Evolutionary conservation across 139 green algal species (phyloP), one percentile per base, ranked within the genome.

Genomic region (Micractinium conductrix): DNA sequence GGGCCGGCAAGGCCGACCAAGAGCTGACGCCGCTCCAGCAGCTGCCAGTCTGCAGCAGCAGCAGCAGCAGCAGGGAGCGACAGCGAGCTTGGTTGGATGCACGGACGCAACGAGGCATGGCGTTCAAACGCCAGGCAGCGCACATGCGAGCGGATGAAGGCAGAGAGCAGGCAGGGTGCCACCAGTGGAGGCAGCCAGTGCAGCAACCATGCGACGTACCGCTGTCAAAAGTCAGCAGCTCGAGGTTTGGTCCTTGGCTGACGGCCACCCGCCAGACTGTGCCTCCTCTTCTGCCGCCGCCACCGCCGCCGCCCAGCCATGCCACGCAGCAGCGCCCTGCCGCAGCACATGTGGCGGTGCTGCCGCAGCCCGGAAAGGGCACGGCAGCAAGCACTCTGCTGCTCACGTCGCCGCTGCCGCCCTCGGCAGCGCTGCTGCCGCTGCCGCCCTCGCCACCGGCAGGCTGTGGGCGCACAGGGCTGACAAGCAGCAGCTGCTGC

Each of bases 311-410:
- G 53, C 37, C 26, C 37, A 81, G 24, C 75, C 75, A 81, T 4
- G 75, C 75, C 50, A 81, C 28, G 75, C 75, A 81, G 75, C 53
- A 71, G 75, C 75, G 48, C 5, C 50, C 33, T 24, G 35, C 14
- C n/a, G n/a, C 26, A n/a, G n/a, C n/a, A n/a, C n/a, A n/a, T n/a
- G n/a, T n/a, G n/a, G n/a, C n/a, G n/a, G n/a, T n/a, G n/a, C n/a
- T n/a, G n/a, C n/a, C n/a, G n/a, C n/a, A n/a, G n/a, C n/a, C n/a
- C n/a, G 74, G 74, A 1, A 16, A 19, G 24, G 55, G 38, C 28
- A 82, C 24, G 0, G 58, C 6, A 40, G n/a, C 37, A 19, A 82
- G 55, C 74, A 81, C 33, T 5, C 33, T 69, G 35, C 50, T 22
- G 74, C 35, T 53, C 30, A 12, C 38, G 21, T 14, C 24, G 7